Conservation (phyloP, 768 basidiomycete genomes). For the Sistotremastrum suecicum region DNA sequence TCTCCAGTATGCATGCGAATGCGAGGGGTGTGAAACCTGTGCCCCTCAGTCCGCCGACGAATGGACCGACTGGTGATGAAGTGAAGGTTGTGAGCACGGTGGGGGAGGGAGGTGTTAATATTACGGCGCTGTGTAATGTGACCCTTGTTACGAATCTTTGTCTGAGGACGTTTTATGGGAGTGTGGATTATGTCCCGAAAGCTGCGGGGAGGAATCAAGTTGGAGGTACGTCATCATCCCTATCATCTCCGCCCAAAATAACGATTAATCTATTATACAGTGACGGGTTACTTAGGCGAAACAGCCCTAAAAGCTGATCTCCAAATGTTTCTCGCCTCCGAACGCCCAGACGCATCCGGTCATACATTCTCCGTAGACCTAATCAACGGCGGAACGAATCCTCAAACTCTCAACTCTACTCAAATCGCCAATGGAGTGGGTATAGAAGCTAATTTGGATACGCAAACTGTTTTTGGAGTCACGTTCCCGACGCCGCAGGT, state of each 20-base stretch:
- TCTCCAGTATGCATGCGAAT: conserved; percentile 28
- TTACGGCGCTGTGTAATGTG: too few relatives aligned
- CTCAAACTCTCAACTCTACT: conserved; percentile 21
- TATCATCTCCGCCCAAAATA: too few relatives aligned
- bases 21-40: too few relatives aligned
- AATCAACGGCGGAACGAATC: conserved; percentile 24
- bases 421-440: not conserved
- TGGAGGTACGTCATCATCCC: conserved; percentile 5
- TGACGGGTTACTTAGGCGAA: conserved; percentile 38
- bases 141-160: conserved; percentile 5
- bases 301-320: conserved; percentile 46
- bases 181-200: conserved; percentile 15
- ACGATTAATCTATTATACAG: not conserved
- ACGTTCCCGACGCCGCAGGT: conserved; percentile 42
- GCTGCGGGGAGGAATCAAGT: conserved; percentile 17
- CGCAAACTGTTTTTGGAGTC: conserved; percentile 21
- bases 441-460: conserved; percentile 19
- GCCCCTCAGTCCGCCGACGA: too few relatives aligned
- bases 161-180: conserved; percentile 21
- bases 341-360: conserved; percentile 26
- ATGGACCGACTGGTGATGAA: too few relatives aligned
- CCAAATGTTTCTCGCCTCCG: conserved; percentile 15
- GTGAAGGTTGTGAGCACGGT: too few relatives aligned
- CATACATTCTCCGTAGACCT: conserved; percentile 13
- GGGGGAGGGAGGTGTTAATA: too few relatives aligned